phyloP scores from a whole-genome alignment of 2,329 filamentous ascomycete species.

The Venturiaceae sp. region DNA sequence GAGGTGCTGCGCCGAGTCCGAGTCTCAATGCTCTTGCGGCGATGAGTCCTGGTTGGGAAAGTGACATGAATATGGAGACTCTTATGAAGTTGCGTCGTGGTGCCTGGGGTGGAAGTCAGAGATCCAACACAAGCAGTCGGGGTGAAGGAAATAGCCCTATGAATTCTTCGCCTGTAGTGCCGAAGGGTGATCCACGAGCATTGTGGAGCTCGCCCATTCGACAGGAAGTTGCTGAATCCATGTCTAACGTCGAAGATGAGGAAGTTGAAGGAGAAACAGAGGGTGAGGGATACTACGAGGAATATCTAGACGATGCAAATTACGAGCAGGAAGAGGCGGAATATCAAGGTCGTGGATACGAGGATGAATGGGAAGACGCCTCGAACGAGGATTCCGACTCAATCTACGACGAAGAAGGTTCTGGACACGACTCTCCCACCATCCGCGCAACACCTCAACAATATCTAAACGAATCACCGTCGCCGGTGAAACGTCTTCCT shows the following conservation, averaged over 20 bases:
- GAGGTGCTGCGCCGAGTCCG: constrained; percentile 52
- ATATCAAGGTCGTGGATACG: not conserved
- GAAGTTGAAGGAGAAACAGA: not conserved
- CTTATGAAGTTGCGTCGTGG: constrained; percentile 63
- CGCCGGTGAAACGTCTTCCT: not conserved
- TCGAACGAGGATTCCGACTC: not conserved
- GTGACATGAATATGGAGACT: constrained; percentile 63
- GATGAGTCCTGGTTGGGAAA: constrained; percentile 37
- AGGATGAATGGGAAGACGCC: not conserved
- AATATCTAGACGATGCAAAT: not conserved
- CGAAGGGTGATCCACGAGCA: constrained; percentile 20
- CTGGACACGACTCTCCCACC: not conserved
- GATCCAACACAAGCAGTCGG: constrained; percentile 39
- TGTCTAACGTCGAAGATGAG: not conserved
- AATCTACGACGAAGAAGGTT: not conserved
- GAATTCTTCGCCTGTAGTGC: constrained; percentile 22
- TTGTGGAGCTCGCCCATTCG: constrained; percentile 15
- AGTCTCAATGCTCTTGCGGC: constrained; percentile 69
- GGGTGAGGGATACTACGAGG: not conserved
- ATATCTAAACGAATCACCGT: not conserved
- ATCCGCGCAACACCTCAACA: not conserved
- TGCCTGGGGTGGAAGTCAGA: constrained; percentile 75
- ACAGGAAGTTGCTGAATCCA: constrained; percentile 21
- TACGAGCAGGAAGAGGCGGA: not conserved
- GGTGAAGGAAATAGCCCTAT: constrained; percentile 17